These are phyloP conservation scores for Gomphus bonarii DNA, from an alignment of 1,284 basidiomycete species.

Conservation along the genomic window DNA sequence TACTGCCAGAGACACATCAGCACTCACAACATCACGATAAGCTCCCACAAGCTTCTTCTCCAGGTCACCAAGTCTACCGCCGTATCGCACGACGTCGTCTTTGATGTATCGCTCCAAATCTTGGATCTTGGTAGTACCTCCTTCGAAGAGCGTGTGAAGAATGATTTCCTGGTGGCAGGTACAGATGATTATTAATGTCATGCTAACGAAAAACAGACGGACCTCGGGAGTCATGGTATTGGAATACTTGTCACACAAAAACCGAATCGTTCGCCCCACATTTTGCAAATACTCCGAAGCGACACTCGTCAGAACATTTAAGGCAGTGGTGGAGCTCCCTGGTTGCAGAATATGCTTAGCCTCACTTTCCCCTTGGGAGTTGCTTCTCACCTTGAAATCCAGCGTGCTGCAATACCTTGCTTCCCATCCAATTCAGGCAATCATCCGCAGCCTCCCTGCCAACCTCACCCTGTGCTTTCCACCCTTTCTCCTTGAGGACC, in stretches of 20 bases:
- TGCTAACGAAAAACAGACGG: slow-evolving; percentile 15
- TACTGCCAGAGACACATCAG: neutral
- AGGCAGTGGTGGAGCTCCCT: slow-evolving; percentile 58
- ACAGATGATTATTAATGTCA: neutral
- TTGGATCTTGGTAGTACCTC: slow-evolving; percentile 64
- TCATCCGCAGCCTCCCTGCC: slow-evolving; percentile 43
- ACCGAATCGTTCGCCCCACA: slow-evolving; percentile 78
- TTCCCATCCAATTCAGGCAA: slow-evolving; percentile 61
- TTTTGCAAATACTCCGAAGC: slow-evolving; percentile 77
- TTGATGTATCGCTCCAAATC: slow-evolving; percentile 81
- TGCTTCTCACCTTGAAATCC: slow-evolving; percentile 74
- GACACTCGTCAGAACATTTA: slow-evolving; percentile 77
- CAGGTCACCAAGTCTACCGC: slow-evolving; percentile 64
- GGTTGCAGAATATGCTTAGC: neutral
- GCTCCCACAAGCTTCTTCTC: slow-evolving; percentile 79
- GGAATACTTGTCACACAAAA: slow-evolving; percentile 74
- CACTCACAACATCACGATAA: slow-evolving; percentile 68
- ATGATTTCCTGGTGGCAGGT: slow-evolving; percentile 67
- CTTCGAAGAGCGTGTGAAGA: slow-evolving; percentile 82
- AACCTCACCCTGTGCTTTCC: slow-evolving; percentile 26
- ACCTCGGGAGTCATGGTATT: slow-evolving; percentile 78
- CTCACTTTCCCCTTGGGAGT: neutral
- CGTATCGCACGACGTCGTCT: slow-evolving; percentile 83
- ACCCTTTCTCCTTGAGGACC: slow-evolving; percentile 12
- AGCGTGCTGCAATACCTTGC: slow-evolving; percentile 72